Percentiles rank a stretch among this genome's conserved stretches.
Evolutionary conservation across 768 basidiomycete genomes (phyloP).

Genomic region (Termitomyces sp.): DNA sequence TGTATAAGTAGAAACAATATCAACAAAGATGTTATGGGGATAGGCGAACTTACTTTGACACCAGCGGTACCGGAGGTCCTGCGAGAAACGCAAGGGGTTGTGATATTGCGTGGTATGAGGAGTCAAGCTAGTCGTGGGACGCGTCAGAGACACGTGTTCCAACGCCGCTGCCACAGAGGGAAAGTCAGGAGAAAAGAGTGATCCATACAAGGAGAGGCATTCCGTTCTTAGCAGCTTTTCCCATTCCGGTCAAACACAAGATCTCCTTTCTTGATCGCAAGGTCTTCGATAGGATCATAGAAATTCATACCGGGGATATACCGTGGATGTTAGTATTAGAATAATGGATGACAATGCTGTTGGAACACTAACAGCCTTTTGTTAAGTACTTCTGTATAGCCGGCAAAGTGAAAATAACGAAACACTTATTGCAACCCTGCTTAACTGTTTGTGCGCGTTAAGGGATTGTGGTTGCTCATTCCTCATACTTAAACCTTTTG

Average conservation of each 20-base stretch:
- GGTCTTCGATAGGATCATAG: slow-evolving; percentile 38
- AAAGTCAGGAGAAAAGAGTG: too few relatives aligned
- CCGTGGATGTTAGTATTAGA: too few relatives aligned
- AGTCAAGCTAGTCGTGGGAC: too few relatives aligned
- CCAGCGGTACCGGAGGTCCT: slow-evolving; percentile 25
- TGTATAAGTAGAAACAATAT: slow-evolving; percentile 24
- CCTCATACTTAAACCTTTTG: background rate
- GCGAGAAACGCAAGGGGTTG: slow-evolving; percentile 37
- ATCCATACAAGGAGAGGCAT: slow-evolving; percentile 47
- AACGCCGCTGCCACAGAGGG: too few relatives aligned
- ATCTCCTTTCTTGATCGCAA: slow-evolving; percentile 42
- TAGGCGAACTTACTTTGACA: slow-evolving; percentile 15
- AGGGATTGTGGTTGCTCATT: background rate
- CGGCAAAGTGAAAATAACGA: background rate
- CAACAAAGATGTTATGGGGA: slow-evolving; percentile 53
- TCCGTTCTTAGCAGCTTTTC: slow-evolving; percentile 30
- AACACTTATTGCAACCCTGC: background rate
- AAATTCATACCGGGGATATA: background rate
- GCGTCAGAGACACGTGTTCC: too few relatives aligned
- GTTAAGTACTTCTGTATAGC: background rate
- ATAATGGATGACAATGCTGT: slow-evolving; percentile 47
- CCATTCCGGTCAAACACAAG: slow-evolving; percentile 32
- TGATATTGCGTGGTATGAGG: slow-evolving; percentile 39
- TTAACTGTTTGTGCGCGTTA: background rate
- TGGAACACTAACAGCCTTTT: slow-evolving; percentile 25